phyloP scores from a whole-genome alignment of 2,329 filamentous ascomycete genomes.

The Pseudocercospora ulei region DNA sequence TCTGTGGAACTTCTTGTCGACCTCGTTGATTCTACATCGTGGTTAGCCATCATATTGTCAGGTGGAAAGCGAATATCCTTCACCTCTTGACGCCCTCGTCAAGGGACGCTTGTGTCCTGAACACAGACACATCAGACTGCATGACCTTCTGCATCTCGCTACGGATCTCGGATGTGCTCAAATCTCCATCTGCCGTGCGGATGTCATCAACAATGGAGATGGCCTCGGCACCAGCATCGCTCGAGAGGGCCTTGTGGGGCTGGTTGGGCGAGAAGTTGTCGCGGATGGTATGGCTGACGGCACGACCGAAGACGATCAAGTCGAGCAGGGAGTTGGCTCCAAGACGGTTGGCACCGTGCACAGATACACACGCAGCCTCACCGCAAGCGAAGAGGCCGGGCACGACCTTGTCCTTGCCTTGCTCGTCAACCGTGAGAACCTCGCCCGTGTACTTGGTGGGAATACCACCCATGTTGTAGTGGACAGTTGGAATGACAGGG shows the following conservation, averaged over 20 bases:
- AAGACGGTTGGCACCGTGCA: conserved; percentile 95
- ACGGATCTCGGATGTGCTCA: conserved; percentile 79
- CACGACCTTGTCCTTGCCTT: conserved; percentile 84
- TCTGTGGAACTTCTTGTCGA: conserved; percentile 69
- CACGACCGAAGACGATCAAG: conserved; percentile 93
- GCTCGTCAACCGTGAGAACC: conserved; percentile 76
- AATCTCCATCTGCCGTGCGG: conserved; percentile 72
- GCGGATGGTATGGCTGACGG: conserved; percentile 91
- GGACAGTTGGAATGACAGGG: conserved; percentile 87
- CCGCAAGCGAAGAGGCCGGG: conserved; percentile 92
- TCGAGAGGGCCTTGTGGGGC: conserved; percentile 66
- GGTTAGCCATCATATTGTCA: conserved; percentile 18
- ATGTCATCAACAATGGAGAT: conserved; percentile 79
- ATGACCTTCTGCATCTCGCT: conserved; percentile 95
- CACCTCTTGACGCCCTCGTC: conserved; percentile 77
- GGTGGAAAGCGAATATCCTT: conserved; percentile 13
- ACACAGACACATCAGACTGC: conserved; percentile 94
- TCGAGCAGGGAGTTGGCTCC: conserved; percentile 97
- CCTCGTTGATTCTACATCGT: conserved; percentile 55
- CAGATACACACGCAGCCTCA: conserved; percentile 93
- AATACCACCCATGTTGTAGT: conserved; percentile 99
- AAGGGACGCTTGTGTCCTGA: conserved; percentile 86
- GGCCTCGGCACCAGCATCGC: conserved; percentile 79
- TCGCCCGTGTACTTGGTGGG: conserved; percentile 96
- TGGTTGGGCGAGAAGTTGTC: conserved; percentile 82